A percentile compares a stretch with the other conserved stretches of the same genome.
Conservation (phyloP, 805 yeast species). For the Candida maris region DNA sequence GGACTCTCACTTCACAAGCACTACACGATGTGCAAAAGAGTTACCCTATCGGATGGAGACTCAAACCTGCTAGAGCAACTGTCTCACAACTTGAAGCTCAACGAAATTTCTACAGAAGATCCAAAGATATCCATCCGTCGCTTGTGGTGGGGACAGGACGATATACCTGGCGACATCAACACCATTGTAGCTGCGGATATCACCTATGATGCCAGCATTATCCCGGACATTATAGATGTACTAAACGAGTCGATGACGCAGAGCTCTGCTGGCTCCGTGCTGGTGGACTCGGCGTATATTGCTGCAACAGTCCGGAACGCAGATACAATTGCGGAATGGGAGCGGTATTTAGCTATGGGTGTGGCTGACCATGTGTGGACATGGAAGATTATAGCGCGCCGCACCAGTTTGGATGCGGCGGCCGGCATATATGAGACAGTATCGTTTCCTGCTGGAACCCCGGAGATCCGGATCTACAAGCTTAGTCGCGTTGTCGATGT, state of each 20-base stretch:
- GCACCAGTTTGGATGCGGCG: neutral
- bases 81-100: slow-evolving; percentile 41
- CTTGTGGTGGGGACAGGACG: slow-evolving; percentile 58
- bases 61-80: slow-evolving; percentile 48
- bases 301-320: slow-evolving; percentile 76
- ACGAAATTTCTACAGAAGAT: slow-evolving; percentile 27
- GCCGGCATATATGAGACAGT: slow-evolving; percentile 5
- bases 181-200: slow-evolving; percentile 81
- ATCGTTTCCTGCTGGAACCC: slow-evolving; percentile 22
- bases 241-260: slow-evolving; percentile 36
- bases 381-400: slow-evolving; percentile 20
- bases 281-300: slow-evolving; percentile 34
- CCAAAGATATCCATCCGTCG: slow-evolving; percentile 32
- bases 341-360: slow-evolving; percentile 30
- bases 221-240: slow-evolving; percentile 52
- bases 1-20: slow-evolving; percentile 44
- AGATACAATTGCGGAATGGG: slow-evolving; percentile 45
- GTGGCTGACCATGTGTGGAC: slow-evolving; percentile 22
- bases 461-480: slow-evolving; percentile 23
- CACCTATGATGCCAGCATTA: slow-evolving; percentile 67
- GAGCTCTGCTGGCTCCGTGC: slow-evolving; percentile 10
- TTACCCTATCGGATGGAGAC: slow-evolving; percentile 68
- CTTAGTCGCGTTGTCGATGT: slow-evolving; percentile 25
- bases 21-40: slow-evolving; percentile 11
- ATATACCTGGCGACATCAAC: slow-evolving; percentile 40